Base-by-base conservation (phyloP, 257 asterid species). In the Asclepias syriaca region DNA sequence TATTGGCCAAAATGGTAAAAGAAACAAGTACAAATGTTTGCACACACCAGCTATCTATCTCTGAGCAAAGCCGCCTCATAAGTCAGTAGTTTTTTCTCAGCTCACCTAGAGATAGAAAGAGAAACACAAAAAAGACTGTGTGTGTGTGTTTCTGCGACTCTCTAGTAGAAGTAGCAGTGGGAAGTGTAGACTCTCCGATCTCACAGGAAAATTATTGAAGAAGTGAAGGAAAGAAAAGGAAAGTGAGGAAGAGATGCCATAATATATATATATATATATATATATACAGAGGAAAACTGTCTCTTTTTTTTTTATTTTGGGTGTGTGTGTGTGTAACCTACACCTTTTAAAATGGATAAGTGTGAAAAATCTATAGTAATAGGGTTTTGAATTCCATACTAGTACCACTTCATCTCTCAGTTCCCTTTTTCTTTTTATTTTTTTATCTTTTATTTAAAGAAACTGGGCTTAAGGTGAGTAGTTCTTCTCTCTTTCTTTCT, bases 31-130 rank as follows among this genome's bases (percentile, higher is more conserved):
- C 73, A 76, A 65, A 55, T 61, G 77, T 80, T 65, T 74, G 70
- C 77, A 74, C 74, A 57, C 71, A 73, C 68, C 24, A 80, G 59
- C 59, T 58, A 80, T 68, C 82, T 58, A 80, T 74, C 83, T 77
- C 82, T 81, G 88, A 82, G 59, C 85, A 80, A 81, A 83, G 95
- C 88, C 86, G 89, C 87, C 92, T 86, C 81, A 79, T 49, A 71
- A 81, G 81, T 79, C 83, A 82, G 81, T 79, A 69, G 74, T 66
- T 63, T 24, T 24, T 48, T 67, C 65, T 69, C 72, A 68, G 45
- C 78, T 67, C 76, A 60, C 63, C 13, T 45, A 54, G 71, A 69
- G 76, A 76, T 66, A 80, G 71, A 72, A 37, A 16, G 49, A 71
- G 48, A 43, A 40, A 40, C 8, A 40, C 1, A 39, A 39, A 39